Evolutionary conservation across 306 rosid genomes (phyloP).

Genomic region (Casuarina glauca): DNA sequence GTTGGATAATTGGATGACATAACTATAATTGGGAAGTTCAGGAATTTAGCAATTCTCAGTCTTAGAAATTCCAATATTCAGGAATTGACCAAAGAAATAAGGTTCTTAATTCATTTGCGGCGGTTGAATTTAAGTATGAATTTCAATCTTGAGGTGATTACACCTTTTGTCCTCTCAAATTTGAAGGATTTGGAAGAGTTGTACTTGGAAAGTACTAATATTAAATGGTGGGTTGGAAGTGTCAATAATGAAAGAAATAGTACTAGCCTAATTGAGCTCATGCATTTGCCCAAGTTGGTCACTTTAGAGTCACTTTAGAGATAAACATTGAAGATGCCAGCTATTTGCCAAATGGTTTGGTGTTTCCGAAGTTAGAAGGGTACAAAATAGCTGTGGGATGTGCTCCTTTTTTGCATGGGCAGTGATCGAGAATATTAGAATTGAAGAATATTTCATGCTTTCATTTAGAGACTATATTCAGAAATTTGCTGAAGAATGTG

Average conservation of each 20-base stretch:
- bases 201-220: neutral
- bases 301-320: neutral
- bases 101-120: neutral
- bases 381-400: constrained; percentile 1
- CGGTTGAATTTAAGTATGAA: constrained; percentile 2
- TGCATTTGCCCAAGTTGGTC: neutral
- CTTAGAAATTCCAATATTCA: accelerated
- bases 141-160: constrained; percentile 7
- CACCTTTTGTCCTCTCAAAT: constrained; percentile 11
- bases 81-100: neutral
- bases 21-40: neutral
- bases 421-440: neutral
- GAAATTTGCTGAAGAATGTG: neutral
- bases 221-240: constrained; percentile 13
- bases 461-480: neutral
- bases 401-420: neutral
- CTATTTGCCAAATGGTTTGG: neutral
- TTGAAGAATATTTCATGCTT: neutral
- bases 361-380: neutral
- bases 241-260: neutral
- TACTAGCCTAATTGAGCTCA: constrained; percentile 21
- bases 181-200: constrained; percentile 16
- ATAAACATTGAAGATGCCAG: constrained; percentile 1
- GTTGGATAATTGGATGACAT: neutral
- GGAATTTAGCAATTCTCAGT: constrained; percentile 15